Evolutionary conservation across 2,329 filamentous ascomycete genomes (phyloP), one percentile per base, ranked within the genome.

Genomic region (Arthrinium puccinioides): DNA sequence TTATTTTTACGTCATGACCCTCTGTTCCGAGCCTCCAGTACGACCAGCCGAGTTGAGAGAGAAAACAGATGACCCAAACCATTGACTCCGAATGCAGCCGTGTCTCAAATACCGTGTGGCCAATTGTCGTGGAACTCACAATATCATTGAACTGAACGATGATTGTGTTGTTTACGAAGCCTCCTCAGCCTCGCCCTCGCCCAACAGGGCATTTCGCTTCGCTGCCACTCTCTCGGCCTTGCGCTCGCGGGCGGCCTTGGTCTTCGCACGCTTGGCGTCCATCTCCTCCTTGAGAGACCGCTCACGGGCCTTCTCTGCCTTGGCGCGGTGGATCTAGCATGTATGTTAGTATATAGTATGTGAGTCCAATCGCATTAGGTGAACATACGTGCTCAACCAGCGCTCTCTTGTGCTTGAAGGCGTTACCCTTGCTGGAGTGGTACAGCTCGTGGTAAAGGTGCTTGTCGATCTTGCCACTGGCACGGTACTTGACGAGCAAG

Each of bases 391-490:
- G 92, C 82, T 98, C 92, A 68, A 98, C 88, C 61, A 98, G 84
- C 64, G 89, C 92, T 74, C 92, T 85, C 89, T 97, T 98, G 87
- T 98, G 92, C 89, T 98, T 98, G 86, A 98, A 98, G 70, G 92
- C 90, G 84, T 98, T 98, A 94, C 92, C 94, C 89, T 98, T 98
- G 84, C 86, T 92, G 68, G 94, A 78, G 74, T 96, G 92, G 82
- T 98, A 98, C 57, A 98, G 87, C 78, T 97, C 89, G 82, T 98
- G 92, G 83, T 98, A 98, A 48, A 98, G 88, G 81, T 98, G 92
- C 84, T 98, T 98, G 79, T 98, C 92, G 69, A 98, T 98, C 86
- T 98, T 98, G 72, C 94, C 94, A 63, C 85, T 86, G 70, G 90
- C 90, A 73, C 92, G 92, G 82, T 98, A 98, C 82, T 97, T 97